Conservation (phyloP, 2,329 filamentous ascomycete genomes). For the Akanthomyces muscarius region DNA sequence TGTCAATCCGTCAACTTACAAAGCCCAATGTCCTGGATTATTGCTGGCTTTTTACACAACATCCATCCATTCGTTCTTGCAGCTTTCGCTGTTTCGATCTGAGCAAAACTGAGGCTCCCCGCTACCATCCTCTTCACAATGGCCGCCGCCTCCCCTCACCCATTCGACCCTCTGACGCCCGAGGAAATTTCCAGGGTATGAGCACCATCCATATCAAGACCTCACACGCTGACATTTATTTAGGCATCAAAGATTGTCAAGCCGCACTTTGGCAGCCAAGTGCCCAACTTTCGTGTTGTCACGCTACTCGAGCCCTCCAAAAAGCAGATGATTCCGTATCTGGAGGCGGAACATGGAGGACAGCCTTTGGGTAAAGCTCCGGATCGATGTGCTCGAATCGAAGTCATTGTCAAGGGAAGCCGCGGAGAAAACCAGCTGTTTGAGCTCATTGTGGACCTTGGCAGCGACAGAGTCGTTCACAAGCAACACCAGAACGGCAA, state of each 20-base stretch:
- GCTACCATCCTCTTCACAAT: background rate
- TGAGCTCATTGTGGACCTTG: constrained; percentile 30
- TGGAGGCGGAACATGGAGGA: constrained; percentile 37
- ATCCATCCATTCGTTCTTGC: background rate
- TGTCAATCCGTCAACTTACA: background rate
- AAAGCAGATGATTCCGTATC: constrained; percentile 40
- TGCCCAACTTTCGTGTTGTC: constrained; percentile 45
- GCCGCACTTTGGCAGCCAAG: constrained; percentile 21
- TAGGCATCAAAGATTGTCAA: constrained; percentile 26
- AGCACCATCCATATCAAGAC: background rate
- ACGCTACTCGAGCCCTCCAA: constrained; percentile 49
- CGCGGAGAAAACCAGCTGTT: constrained; percentile 24
- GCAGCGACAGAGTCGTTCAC: constrained; percentile 17
- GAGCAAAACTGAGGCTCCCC: background rate
- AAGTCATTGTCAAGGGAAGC: constrained; percentile 27
- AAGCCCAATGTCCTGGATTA: background rate
- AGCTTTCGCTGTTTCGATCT: background rate
- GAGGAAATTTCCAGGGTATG: constrained; percentile 25
- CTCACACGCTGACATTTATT: background rate
- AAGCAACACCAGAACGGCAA: constrained; percentile 36
- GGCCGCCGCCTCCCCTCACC: constrained; percentile 19
- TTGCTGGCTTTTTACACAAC: too few species aligned
- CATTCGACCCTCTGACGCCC: constrained; percentile 26
- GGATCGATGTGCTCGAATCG: constrained; percentile 36
- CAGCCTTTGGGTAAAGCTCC: constrained; percentile 21